Evolutionary conservation across 1,139 yeast species (phyloP), one percentile per base, ranked within the genome.

Genomic region (Taphrina confusa): DNA sequence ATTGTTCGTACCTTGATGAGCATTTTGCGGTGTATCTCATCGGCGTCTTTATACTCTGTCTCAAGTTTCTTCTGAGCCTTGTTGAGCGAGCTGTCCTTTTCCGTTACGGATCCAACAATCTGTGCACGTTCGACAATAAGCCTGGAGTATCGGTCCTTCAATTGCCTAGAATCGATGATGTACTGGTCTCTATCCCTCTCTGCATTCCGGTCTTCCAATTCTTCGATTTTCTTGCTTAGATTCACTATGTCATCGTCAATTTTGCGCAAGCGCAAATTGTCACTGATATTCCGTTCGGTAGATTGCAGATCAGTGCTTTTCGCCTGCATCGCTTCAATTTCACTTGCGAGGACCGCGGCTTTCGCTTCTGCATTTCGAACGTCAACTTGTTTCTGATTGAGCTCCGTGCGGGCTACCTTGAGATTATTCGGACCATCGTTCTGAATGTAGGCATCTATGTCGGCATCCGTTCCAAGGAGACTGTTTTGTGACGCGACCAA

Each of bases 1-100:
- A 85, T 85, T 0, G 96, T 85, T 67, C 88, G 92, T 39, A 90
- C 75, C 67, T 82, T 82, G 27, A 90, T 82, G 80, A 89, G 83
- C 65, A 88, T 94, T 62, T 79, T 78, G 54, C 83, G 83, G 69
- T 85, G 89, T 23, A 75, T 75, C 31, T 76, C 74, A 61, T 85
- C 85, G 12, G 91, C 82, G 65, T 84, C 81, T 59, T 81, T 78
- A 68, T 83, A 94, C 65, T 91, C 97, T 0, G 84, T 78, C 9
- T 75, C 75, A 18, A 92, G 75, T 67, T 89, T 96, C 8, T 71
- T 70, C 36, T 78, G 75, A 12, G 86, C 71, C 1, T 79, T 75
- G 30, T 73, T 74, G 5, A 86, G 78, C 69, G 90, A 96, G 66
- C 84, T 89, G 57, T 84, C 82, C 65, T 92, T 77, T 69, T 92